A percentile compares a stretch with the other conserved stretches of the same genome.
Evolutionary conservation across 1,284 basidiomycete species (phyloP).

Genomic region (Fomitopsis palustris): DNA sequence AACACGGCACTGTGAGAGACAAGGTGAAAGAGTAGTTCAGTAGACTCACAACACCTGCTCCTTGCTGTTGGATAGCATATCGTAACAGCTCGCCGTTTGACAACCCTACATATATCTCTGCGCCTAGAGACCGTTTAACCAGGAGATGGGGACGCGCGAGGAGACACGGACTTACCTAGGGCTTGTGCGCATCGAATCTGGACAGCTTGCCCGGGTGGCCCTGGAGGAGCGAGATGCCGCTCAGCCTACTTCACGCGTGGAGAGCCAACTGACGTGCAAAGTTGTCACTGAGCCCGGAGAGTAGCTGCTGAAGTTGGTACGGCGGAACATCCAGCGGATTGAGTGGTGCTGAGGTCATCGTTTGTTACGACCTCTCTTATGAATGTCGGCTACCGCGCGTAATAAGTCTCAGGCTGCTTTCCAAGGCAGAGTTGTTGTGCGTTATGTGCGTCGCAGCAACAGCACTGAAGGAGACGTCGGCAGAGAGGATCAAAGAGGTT

Average conservation of each 20-base stretch:
- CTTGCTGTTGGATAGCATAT: slow-evolving; percentile 58
- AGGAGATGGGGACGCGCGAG: neutral
- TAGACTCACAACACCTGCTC: slow-evolving; percentile 45
- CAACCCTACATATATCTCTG: slow-evolving; percentile 74
- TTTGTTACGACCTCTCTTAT: too few relatives aligned
- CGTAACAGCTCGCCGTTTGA: slow-evolving; percentile 70
- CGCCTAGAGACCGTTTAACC: slow-evolving; percentile 33
- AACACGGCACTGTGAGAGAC: neutral
- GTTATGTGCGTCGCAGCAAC: too few relatives aligned
- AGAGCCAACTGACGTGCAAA: slow-evolving; percentile 15
- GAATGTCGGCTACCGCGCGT: too few relatives aligned
- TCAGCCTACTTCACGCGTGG: neutral
- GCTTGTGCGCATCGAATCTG: slow-evolving; percentile 34
- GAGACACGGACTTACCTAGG: slow-evolving; percentile 23
- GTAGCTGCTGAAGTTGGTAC: slow-evolving; percentile 53
- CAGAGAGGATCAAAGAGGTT: too few relatives aligned
- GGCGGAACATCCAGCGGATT: slow-evolving; percentile 49
- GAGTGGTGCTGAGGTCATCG: slow-evolving; percentile 27
- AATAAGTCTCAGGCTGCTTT: too few relatives aligned
- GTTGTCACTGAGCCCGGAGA: slow-evolving; percentile 38
- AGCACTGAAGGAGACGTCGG: too few relatives aligned
- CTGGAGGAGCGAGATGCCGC: slow-evolving; percentile 9
- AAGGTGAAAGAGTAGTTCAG: neutral
- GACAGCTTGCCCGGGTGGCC: slow-evolving; percentile 15
- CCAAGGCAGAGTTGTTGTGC: too few relatives aligned